Base-by-base conservation (phyloP, 1,284 basidiomycete genomes). In the Puccinia horiana region DNA sequence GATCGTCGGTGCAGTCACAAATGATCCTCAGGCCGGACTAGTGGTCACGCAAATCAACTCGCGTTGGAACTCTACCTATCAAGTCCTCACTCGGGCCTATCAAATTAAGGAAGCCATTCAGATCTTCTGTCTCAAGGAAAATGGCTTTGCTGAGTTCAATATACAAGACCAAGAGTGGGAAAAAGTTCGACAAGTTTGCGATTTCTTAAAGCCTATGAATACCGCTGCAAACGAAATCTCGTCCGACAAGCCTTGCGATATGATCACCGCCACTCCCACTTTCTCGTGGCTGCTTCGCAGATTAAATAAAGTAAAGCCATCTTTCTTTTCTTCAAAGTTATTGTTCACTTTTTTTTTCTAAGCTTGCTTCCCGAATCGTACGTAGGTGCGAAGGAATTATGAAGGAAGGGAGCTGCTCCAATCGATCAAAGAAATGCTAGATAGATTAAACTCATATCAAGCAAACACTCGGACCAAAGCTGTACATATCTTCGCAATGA, bases 251-350 rank as follows among this genome's bases (percentile, higher is more conserved):
- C 44, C 70, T 52, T 73, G 70, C 47, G 70, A 73, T 23, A 73
- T 73, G 70, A 73, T 73, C 70, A 73, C 70, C 16, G 70, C 70
- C 20, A 73, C 70, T 32, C 70, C 70, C 47, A 73, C 70, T 23
- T 73, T 49, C 47, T 26, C 16, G 18, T 73, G 70, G 70, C 29
- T 73, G 32, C 47, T 73, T 35, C 70, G 70, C 16, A 73, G 70
- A 52, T 20, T 73, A 14, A 73, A 52, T 52, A 73, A 73, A 32
- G 70, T 73, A 35, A 52, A 11, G 8, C 42, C 37, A 67, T 40
- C 35, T n/a, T 37, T 26, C 16, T n/a, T 26, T 9, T 29, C 12
- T 44, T 26, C 18, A n/a, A 37, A 23, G 9, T 69, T 16, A 23
- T 16, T 35, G 6, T 26, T 40, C 18, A 5, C 32, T 42, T n/a